These are phyloP conservation scores for Lumnitzera littorea DNA, from an alignment of 345 rosid species.

Conservation along the genomic window DNA sequence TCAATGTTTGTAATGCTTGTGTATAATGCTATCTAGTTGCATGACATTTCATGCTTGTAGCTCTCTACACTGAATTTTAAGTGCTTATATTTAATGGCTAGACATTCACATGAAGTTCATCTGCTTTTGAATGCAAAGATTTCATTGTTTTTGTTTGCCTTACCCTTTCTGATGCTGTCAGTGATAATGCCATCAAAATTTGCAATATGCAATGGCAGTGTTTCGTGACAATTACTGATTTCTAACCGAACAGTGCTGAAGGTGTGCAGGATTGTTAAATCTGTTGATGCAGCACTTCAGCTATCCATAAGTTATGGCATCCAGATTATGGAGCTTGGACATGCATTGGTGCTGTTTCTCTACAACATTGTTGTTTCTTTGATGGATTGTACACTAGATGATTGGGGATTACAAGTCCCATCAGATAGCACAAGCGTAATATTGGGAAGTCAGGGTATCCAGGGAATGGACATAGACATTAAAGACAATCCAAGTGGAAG, in stretches of 20 bases:
- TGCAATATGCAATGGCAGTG: too few species aligned
- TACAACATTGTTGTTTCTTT: slow-evolving; percentile 25
- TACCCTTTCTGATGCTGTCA: too few species aligned
- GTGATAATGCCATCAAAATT: too few species aligned
- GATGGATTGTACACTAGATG: slow-evolving; percentile 35
- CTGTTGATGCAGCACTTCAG: slow-evolving; percentile 37
- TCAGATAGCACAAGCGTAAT: slow-evolving; percentile 15
- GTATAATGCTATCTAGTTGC: too few species aligned
- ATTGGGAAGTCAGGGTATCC: slow-evolving; percentile 18
- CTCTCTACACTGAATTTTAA: too few species aligned
- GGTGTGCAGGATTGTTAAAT: slow-evolving; percentile 41
- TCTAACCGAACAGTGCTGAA: not conserved
- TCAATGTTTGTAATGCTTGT: too few species aligned
- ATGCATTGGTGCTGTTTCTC: slow-evolving; percentile 38
- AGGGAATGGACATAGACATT: slow-evolving; percentile 29
- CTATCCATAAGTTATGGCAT: slow-evolving; percentile 34
- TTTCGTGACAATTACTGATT: not conserved
- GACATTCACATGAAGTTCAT: too few species aligned
- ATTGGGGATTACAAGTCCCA: slow-evolving; percentile 32
- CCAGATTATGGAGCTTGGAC: slow-evolving; percentile 33
- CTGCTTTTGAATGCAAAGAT: too few species aligned
- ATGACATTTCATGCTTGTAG: too few species aligned
- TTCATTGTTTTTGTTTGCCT: too few species aligned
- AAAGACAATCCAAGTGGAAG: slow-evolving; percentile 11
- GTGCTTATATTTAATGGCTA: too few species aligned